Percentiles rank a stretch among this genome's conserved stretches.
phyloP scores from a whole-genome alignment of 78 protist species.

The Bodo saltans region DNA sequence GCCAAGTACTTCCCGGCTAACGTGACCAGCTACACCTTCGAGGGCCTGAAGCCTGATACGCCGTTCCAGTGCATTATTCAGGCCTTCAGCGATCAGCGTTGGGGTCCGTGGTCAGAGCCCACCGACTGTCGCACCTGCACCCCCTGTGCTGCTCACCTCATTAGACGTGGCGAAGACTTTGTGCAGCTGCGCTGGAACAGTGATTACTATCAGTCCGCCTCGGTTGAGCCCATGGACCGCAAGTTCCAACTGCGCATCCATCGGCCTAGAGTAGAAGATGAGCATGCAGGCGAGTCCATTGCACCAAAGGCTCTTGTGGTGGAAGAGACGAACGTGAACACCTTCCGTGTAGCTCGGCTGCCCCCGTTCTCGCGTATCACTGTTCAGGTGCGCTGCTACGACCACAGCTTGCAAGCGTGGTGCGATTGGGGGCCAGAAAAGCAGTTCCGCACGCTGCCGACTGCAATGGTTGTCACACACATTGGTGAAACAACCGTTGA shows the following conservation, averaged over 20 bases:
- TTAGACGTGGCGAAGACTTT: conserved; percentile 20
- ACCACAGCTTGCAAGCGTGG: neutral
- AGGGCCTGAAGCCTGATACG: conserved; percentile 3
- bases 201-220: conserved; percentile 5
- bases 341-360: neutral
- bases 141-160: neutral
- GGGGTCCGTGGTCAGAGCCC: conserved; percentile 12
- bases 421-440: conserved; percentile 5
- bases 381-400: neutral
- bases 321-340: neutral
- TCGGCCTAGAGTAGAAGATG: neutral
- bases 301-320: neutral
- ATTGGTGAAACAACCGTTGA: conserved; percentile 17
- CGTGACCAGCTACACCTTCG: neutral
- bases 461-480: neutral
- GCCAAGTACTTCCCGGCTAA: conserved; percentile 25
- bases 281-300: neutral
- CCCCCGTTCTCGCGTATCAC: neutral
- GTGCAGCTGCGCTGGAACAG: neutral
- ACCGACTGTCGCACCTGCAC: neutral
- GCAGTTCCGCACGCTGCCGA: neutral
- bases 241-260: neutral
- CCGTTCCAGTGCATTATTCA: neutral
- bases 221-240: neutral
- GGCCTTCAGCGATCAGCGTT: conserved; percentile 6